Evolutionary conservation across 2,329 filamentous ascomycete genomes (phyloP).

Genomic region (Drechmeria coniospora): DNA sequence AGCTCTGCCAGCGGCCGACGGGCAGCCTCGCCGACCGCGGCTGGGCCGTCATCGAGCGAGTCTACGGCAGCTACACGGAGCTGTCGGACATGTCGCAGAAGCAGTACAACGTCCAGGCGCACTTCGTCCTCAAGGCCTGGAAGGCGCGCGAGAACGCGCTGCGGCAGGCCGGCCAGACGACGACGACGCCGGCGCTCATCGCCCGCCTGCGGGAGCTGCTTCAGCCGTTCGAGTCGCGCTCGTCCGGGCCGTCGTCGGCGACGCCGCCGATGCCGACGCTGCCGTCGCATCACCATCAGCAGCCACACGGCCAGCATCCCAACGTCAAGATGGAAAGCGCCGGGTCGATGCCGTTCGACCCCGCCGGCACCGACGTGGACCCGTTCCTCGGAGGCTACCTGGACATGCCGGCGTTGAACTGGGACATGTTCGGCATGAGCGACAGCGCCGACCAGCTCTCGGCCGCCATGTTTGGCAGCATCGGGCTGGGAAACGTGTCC

Average conservation of each 20-base stretch:
- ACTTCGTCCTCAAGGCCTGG: slow-evolving; percentile 37
- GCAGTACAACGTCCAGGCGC: slow-evolving; percentile 26
- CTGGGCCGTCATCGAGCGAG: slow-evolving; percentile 30
- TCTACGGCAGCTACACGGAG: slow-evolving; percentile 34
- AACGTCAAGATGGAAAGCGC: too few species aligned
- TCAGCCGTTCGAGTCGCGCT: slow-evolving; percentile 21
- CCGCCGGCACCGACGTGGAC: slow-evolving; percentile 19
- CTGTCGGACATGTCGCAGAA: slow-evolving; percentile 33
- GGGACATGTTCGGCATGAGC: slow-evolving; percentile 27
- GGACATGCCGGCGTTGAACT: slow-evolving; percentile 27
- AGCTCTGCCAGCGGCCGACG: slow-evolving; percentile 32
- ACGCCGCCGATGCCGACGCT: slow-evolving; percentile 13
- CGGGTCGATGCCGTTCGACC: slow-evolving; percentile 1
- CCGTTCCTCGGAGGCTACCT: slow-evolving; percentile 28
- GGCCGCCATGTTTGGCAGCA: slow-evolving; percentile 16
- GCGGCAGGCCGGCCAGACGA: slow-evolving; percentile 17
- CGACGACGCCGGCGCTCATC: slow-evolving; percentile 30
- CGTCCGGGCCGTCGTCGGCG: slow-evolving; percentile 14
- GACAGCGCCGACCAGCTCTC: slow-evolving; percentile 14
- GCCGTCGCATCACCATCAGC: slow-evolving; percentile 8
- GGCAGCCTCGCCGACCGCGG: slow-evolving; percentile 37
- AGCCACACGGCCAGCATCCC: neutral
- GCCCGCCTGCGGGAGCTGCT: slow-evolving; percentile 26
- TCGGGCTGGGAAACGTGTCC: slow-evolving; percentile 11
- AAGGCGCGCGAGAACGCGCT: slow-evolving; percentile 29